Percentiles rank a stretch among this genome's conserved stretches.
These are phyloP conservation scores for Verbascum thapsus DNA, from an alignment of 257 asterid genomes.

Conservation along the genomic window DNA sequence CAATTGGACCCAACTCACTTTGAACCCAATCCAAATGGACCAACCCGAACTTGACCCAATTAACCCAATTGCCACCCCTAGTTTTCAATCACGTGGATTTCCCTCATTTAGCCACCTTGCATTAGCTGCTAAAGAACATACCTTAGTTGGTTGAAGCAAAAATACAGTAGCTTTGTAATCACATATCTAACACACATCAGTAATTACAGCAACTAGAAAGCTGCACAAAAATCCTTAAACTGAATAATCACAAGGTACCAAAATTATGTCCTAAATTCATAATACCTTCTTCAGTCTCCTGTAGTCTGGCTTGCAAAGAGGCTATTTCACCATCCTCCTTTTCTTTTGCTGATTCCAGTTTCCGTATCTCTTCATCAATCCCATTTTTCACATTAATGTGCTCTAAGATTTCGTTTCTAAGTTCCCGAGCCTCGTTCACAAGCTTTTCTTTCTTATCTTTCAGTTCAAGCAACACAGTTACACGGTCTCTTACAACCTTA, in stretches of 20 bases:
- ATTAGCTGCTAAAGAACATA: too few relatives aligned
- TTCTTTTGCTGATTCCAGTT: slow-evolving; percentile 40
- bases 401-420: slow-evolving; percentile 34
- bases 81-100: too few relatives aligned
- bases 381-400: slow-evolving; percentile 30
- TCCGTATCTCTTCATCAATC: slow-evolving; percentile 45
- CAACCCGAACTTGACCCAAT: too few relatives aligned
- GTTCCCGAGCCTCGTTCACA: slow-evolving; percentile 23
- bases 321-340: slow-evolving; percentile 41
- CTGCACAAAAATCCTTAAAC: neutral
- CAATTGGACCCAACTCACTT: too few relatives aligned
- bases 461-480: slow-evolving; percentile 35
- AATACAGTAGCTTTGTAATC: too few relatives aligned
- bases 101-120: too few relatives aligned
- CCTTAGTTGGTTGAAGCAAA: too few relatives aligned
- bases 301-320: slow-evolving; percentile 34
- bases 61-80: too few relatives aligned
- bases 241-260: slow-evolving; percentile 9
- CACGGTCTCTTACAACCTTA: slow-evolving; percentile 37
- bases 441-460: slow-evolving; percentile 48
- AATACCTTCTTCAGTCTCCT: slow-evolving; percentile 36
- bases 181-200: too few relatives aligned
- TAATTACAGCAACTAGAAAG: neutral
- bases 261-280: slow-evolving; percentile 31
- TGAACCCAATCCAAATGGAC: too few relatives aligned